Evolutionary conservation across 129 eudicot species (phyloP).

Genomic region (Tagetes patula): DNA sequence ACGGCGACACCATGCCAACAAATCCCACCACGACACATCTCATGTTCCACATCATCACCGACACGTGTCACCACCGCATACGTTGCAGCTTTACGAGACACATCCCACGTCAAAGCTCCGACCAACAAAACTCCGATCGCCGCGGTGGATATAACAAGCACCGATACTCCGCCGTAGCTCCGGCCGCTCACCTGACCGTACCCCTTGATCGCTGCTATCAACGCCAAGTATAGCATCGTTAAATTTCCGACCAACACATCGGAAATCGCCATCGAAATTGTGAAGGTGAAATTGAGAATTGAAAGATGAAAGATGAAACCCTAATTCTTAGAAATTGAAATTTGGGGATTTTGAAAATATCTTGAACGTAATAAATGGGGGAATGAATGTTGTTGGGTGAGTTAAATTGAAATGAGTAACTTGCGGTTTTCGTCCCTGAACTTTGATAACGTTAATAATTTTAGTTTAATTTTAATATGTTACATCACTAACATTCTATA

Average conservation of each 20-base stretch:
- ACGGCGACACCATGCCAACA: constrained; percentile 95
- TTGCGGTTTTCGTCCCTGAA: too few species aligned
- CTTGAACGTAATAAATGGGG: constrained; percentile 22
- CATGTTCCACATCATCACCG: constrained; percentile 40
- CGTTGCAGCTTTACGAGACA: constrained; percentile 67
- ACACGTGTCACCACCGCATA: constrained; percentile 36
- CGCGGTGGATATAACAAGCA: constrained; percentile 55
- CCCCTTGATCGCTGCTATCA: constrained; percentile 62
- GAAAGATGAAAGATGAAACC: neutral
- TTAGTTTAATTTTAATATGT: too few species aligned
- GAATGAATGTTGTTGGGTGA: constrained; percentile 27
- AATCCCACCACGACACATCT: constrained; percentile 84
- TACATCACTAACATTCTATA: too few species aligned
- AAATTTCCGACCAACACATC: constrained; percentile 62
- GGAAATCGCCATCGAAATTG: constrained; percentile 57
- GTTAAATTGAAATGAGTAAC: neutral
- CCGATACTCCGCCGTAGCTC: constrained; percentile 58
- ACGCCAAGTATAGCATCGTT: constrained; percentile 57
- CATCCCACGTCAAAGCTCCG: constrained; percentile 70
- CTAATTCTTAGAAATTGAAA: constrained; percentile 21
- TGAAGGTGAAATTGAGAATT: neutral
- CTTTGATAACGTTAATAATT: too few species aligned
- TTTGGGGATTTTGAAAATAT: constrained; percentile 19
- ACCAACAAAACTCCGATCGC: constrained; percentile 52
- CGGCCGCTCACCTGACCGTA: constrained; percentile 57